phyloP scores from a whole-genome alignment of 768 basidiomycete genomes.

The Leccinellum albellum region DNA sequence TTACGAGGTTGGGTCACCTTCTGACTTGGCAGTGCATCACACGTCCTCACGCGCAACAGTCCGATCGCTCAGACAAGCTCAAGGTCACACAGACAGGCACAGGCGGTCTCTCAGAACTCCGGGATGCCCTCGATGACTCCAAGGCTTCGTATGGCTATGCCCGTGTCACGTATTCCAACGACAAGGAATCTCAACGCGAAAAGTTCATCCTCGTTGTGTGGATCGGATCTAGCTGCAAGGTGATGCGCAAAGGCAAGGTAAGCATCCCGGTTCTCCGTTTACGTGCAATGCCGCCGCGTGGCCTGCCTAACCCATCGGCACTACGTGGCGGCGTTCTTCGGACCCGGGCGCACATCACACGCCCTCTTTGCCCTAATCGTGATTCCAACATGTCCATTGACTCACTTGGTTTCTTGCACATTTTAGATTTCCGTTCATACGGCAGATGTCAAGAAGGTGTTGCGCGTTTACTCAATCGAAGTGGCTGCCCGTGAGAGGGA shows the following conservation, averaged over 20 bases:
- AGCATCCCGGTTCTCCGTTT: conserved; percentile 22
- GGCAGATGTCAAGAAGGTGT: conserved; percentile 79
- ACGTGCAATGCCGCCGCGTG: conserved; percentile 16
- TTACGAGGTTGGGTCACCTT: conserved; percentile 60
- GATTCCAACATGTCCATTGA: conserved; percentile 25
- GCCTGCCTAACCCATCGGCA: conserved; percentile 10
- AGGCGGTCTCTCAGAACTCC: conserved; percentile 76
- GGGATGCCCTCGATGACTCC: conserved; percentile 61
- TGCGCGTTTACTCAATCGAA: conserved; percentile 81
- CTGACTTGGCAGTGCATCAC: conserved; percentile 18
- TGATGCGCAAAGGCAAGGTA: conserved; percentile 92
- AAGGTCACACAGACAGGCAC: conserved; percentile 72
- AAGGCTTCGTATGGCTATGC: conserved; percentile 84
- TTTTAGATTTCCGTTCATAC: conserved; percentile 85
- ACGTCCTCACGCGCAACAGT: conserved; percentile 33
- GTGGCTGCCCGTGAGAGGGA: conserved; percentile 80
- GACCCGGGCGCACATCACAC: conserved; percentile 20
- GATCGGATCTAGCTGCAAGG: conserved; percentile 80
- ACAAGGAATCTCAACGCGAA: conserved; percentile 82
- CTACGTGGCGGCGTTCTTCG: conserved; percentile 3
- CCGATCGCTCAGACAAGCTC: conserved; percentile 79
- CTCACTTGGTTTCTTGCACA: conserved; percentile 19
- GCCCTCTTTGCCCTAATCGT: conserved; percentile 22
- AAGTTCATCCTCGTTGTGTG: conserved; percentile 85
- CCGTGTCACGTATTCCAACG: conserved; percentile 80